These are phyloP conservation scores for Mortierella sp. DNA, from an alignment of 371 early-diverging fungal genomes.

Conservation along the genomic window DNA sequence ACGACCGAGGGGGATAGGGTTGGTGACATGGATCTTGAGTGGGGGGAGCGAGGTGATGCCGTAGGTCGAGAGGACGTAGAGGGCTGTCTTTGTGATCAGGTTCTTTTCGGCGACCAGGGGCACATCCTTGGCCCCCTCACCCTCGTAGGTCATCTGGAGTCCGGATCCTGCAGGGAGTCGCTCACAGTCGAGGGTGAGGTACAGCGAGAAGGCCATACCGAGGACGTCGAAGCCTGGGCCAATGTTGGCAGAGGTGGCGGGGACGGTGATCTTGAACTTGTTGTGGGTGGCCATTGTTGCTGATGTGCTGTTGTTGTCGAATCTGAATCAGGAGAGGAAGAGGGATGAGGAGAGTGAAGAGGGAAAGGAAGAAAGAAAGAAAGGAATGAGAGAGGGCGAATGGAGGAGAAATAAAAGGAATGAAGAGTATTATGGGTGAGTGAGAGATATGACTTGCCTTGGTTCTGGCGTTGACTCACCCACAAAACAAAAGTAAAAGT, in stretches of 20 bases:
- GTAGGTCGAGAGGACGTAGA: slow-evolving; percentile 85
- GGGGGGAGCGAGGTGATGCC: slow-evolving; percentile 73
- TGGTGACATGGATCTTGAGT: slow-evolving; percentile 80
- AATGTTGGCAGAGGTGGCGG: slow-evolving; percentile 96
- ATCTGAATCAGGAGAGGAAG: not conserved
- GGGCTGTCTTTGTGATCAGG: slow-evolving; percentile 91
- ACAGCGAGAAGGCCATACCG: slow-evolving; percentile 91
- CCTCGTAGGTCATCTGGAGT: slow-evolving; percentile 81
- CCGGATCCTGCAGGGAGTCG: slow-evolving; percentile 51
- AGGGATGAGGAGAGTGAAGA: not conserved
- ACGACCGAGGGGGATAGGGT: slow-evolving; percentile 95
- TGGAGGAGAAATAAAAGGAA: not conserved
- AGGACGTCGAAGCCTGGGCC: slow-evolving; percentile 98
- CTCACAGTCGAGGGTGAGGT: slow-evolving; percentile 76
- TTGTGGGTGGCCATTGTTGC: slow-evolving; percentile 44
- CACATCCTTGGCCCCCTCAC: slow-evolving; percentile 85
- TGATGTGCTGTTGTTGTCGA: not conserved
- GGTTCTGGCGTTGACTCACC: slow-evolving; percentile 4
- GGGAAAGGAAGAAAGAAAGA: not conserved
- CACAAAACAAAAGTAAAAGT: slow-evolving; percentile 3
- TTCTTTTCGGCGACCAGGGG: slow-evolving; percentile 85
- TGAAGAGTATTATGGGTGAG: not conserved
- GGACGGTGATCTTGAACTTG: slow-evolving; percentile 84
- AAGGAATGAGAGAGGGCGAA: not conserved
- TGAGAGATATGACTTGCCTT: slow-evolving; percentile 3